These are phyloP conservation scores for Zasmidium angulare DNA, from an alignment of 2,329 filamentous ascomycete species.

Conservation along the genomic window DNA sequence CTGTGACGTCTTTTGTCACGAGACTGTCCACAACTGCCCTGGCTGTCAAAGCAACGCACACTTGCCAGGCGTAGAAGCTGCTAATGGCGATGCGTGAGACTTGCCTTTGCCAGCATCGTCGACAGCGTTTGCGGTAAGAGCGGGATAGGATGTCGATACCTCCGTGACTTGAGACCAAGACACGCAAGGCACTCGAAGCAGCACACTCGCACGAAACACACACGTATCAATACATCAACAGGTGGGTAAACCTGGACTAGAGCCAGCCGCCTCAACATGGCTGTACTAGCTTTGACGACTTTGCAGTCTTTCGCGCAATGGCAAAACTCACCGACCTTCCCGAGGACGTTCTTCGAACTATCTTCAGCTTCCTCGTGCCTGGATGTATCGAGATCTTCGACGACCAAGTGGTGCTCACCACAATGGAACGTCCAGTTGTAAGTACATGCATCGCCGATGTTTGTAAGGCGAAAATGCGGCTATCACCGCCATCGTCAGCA, in stretches of 20 bases:
- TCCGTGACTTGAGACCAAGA: not conserved
- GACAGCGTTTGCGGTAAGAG: not conserved
- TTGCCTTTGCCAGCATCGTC: not conserved
- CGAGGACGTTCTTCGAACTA: not conserved
- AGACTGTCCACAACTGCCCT: slow-evolving; percentile 92
- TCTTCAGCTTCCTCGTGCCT: not conserved
- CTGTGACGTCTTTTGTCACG: slow-evolving; percentile 93
- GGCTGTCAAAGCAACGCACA: slow-evolving; percentile 65
- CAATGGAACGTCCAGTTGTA: no score
- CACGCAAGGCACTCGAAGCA: not conserved
- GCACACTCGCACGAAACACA: not conserved
- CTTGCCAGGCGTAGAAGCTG: slow-evolving; percentile 26
- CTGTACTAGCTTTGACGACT: not conserved
- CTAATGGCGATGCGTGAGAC: not conserved
- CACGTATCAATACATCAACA: not conserved
- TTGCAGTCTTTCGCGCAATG: not conserved
- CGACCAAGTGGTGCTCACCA: no score
- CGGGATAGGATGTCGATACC: not conserved
- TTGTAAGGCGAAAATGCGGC: no score
- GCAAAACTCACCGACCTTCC: not conserved
- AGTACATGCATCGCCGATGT: no score
- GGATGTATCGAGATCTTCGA: slow-evolving; percentile 1
- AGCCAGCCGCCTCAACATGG: no score
- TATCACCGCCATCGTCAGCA: no score
- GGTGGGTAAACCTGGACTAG: not conserved